Evolutionary conservation across 306 rosid genomes (phyloP).

Genomic region (Dalbergia oliveri): DNA sequence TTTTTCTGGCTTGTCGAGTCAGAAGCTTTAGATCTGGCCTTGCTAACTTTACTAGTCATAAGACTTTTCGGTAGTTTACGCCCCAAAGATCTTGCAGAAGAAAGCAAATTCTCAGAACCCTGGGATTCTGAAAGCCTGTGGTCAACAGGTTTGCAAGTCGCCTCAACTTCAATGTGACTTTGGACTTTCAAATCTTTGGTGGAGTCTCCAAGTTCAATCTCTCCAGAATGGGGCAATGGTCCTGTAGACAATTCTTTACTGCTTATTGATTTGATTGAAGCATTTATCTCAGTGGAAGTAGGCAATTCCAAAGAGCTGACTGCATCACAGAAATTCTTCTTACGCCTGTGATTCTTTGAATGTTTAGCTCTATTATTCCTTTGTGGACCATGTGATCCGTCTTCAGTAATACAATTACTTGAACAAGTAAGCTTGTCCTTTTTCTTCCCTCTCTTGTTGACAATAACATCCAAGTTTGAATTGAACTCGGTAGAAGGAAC

Average conservation of each 20-base stretch:
- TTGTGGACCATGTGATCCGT: constrained; percentile 50
- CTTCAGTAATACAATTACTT: constrained; percentile 49
- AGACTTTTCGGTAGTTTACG: constrained; percentile 65
- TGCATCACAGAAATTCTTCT: constrained; percentile 48
- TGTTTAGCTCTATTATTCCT: constrained; percentile 58
- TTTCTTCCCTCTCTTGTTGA: constrained; percentile 65
- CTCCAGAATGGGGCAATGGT: constrained; percentile 54
- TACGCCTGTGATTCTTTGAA: constrained; percentile 61
- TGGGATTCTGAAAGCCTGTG: constrained; percentile 52
- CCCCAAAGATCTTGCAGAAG: constrained; percentile 62
- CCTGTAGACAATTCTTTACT: constrained; percentile 55
- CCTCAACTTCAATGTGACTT: constrained; percentile 50
- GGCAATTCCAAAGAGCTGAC: constrained; percentile 53
- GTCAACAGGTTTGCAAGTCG: constrained; percentile 46
- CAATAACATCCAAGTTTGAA: constrained; percentile 53
- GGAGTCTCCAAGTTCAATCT: constrained; percentile 50
- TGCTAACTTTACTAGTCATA: constrained; percentile 52
- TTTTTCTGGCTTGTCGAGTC: constrained; percentile 59
- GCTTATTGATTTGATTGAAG: constrained; percentile 54
- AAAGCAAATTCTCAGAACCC: constrained; percentile 45
- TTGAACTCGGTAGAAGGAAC: constrained; percentile 59
- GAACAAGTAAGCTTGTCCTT: constrained; percentile 55
- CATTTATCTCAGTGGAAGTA: constrained; percentile 55
- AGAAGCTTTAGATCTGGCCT: constrained; percentile 64
- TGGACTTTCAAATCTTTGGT: constrained; percentile 51